Base-by-base conservation (phyloP, 2,329 filamentous ascomycete species). In the Aspergillus fumigatus region DNA sequence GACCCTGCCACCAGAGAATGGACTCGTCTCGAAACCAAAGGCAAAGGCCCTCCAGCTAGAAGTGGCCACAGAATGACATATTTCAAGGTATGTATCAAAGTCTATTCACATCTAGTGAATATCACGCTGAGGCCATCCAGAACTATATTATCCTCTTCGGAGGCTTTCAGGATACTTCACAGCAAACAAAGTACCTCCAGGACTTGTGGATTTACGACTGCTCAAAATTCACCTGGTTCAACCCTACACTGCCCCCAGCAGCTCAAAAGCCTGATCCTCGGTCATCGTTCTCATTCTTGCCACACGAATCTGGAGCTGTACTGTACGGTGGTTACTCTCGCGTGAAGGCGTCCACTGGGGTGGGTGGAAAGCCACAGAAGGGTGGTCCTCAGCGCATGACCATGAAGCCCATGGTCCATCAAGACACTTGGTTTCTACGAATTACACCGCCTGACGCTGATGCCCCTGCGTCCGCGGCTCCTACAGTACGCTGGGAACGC, bases 201-300 rank as follows among this genome's bases (percentile, higher is more conserved):
- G 94, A 99, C 72, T 78, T 97, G 38, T 99, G 94, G 93, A 82
- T 97, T 53, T 99, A 96, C 73, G 94, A 99, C 74, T 96, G 91
- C 32, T 75, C 88, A 67, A 90, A 88, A 70, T 97, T 89, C 70
- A 82, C 85, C 14, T 99, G 94, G 94, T 84, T 89, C 70, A 86
- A 82, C 59, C 90, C 93, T 2, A 80, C 82, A 23, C 77, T 95
- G 50, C 88, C 92, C 7, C 81, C 88, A 1, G 89, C 90, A 19
- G 87, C 90, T 54, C 85, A 92, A 62, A 94, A 96, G 72, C 94
- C 94, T 0, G 93, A 97, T 70, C 82, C 94, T 1, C 83, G 94
- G 43, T 96, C 91, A 0, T 96, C 91, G 2, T 97, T 97, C 73
- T 93, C 91, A 3, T 84, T 97, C 48, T 80, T 97, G 3, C 94